phyloP scores from a whole-genome alignment of 345 rosid genomes.

The Punica granatum region DNA sequence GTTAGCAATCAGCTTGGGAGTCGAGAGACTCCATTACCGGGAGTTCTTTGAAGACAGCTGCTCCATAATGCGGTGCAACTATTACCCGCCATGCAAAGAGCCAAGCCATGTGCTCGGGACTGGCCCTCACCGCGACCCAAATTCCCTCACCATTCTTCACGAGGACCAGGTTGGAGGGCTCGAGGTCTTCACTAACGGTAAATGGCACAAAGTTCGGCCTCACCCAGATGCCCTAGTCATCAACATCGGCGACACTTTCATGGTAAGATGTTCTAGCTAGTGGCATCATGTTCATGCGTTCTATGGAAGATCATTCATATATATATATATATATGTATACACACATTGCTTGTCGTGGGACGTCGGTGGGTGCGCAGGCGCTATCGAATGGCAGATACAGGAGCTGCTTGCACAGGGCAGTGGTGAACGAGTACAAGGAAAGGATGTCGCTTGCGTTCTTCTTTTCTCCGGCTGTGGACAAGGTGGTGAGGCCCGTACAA shows the following conservation, averaged over 20 bases:
- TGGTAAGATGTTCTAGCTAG: too few species aligned
- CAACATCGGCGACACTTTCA: conserved; percentile 54
- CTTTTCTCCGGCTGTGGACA: conserved; percentile 44
- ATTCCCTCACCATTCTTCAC: conserved; percentile 36
- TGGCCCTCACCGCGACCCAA: conserved; percentile 38
- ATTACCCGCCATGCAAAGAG: conserved; percentile 40
- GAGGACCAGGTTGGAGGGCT: conserved; percentile 51
- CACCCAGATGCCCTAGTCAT: conserved; percentile 36
- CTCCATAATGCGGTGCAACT: conserved; percentile 41
- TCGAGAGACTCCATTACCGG: conserved; percentile 25
- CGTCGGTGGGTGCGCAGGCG: too few species aligned
- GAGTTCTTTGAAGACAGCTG: conserved; percentile 29
- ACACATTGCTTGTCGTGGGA: too few species aligned
- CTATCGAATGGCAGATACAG: conserved; percentile 50
- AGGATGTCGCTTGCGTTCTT: conserved; percentile 56
- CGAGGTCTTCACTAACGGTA: conserved; percentile 25
- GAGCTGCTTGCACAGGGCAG: conserved; percentile 63
- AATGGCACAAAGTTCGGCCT: conserved; percentile 37
- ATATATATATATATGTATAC: too few species aligned
- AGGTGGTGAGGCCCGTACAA: conserved; percentile 48
- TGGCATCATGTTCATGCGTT: too few species aligned
- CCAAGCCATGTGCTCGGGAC: conserved; percentile 41
- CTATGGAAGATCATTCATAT: too few species aligned
- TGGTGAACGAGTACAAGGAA: conserved; percentile 42
- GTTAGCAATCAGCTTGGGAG: conserved; percentile 30